Base-by-base conservation (phyloP, 2,329 filamentous ascomycete species). In the Colletotrichum sp. region DNA sequence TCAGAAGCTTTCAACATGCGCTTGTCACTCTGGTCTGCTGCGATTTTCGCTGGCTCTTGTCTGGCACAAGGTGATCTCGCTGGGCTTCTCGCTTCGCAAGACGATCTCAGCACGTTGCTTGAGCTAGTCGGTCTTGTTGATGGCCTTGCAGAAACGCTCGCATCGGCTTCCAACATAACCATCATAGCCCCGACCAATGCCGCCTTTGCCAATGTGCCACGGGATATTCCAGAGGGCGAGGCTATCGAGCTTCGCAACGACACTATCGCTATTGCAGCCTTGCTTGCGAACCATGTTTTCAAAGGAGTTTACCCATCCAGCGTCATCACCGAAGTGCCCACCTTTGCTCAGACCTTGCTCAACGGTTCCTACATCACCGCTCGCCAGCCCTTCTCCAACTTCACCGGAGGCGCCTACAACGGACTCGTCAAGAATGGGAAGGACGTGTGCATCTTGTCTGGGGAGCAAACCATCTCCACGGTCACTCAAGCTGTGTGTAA, bases 321-420 rank as follows among this genome's bases (percentile, higher is more conserved):
- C 7, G 82, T 72, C 9, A 78, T 82, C 27, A 82, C 80, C 4
- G 72, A 84, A 4, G 69, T 81, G 6, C 83, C 83, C n/a, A 72
- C 77, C 3, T 84, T 81, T 70, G 78, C 77, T 9, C 82, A 83
- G 77, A 82, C 80, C 6, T 75, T 84, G 19, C 75, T 84, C 5
- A 80, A 84, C 22, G 74, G 73, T 3, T 81, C 80, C n/a, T 84
- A 82, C 39, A 66, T 82, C 59, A 83, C 77, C 15, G 78, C 77
- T 8, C 75, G 79, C 9, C 84, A 86, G 78, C 84, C 85, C 0
- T 84, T 84, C 71, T 80, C 81, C 8, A 85, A 85, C 78, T 82
- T 85, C 67, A 85, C 83, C 6, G 83, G 83, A 16, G 84, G 83
- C 5, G 82, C 83, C 57, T 84, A 84, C 72, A 83, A 84, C n/a